Evolutionary conservation across 345 rosid genomes (phyloP).

Genomic region (Linum trigynum): DNA sequence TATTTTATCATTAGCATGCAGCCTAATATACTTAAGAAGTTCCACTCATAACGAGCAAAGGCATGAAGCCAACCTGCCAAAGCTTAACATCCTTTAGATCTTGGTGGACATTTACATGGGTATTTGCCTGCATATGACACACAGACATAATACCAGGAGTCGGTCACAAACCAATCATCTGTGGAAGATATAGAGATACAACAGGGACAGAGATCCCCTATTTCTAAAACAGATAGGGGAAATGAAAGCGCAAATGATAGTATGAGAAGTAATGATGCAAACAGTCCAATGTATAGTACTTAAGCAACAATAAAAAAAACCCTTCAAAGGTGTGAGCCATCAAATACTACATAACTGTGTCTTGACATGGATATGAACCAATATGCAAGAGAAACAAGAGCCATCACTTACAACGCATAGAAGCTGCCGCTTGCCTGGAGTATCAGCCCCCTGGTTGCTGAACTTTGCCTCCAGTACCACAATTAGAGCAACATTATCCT

Average conservation of each 20-base stretch:
- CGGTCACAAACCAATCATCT: background rate
- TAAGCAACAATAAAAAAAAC: too few species aligned
- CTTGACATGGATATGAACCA: background rate
- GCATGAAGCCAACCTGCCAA: slow-evolving; percentile 12
- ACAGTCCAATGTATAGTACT: too few species aligned
- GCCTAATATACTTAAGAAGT: background rate
- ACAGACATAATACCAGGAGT: background rate
- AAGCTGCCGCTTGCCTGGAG: background rate
- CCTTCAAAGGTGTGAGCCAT: too few species aligned
- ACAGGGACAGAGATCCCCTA: too few species aligned
- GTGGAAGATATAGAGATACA: background rate
- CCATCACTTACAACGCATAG: background rate
- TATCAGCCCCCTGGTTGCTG: slow-evolving; percentile 2
- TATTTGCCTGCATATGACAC: slow-evolving; percentile 16
- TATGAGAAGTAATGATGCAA: background rate
- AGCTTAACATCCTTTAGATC: slow-evolving; percentile 10
- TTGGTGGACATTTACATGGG: slow-evolving; percentile 14
- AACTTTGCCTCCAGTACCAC: slow-evolving; percentile 3
- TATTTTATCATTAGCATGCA: background rate
- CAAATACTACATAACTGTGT: too few species aligned
- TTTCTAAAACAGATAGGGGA: background rate
- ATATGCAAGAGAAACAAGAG: background rate
- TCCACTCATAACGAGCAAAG: background rate
- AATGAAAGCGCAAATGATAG: background rate
- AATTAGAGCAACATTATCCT: slow-evolving; percentile 9